Conservation (phyloP, 495 filamentous ascomycete genomes). For the Penicillium longicatenatum region DNA sequence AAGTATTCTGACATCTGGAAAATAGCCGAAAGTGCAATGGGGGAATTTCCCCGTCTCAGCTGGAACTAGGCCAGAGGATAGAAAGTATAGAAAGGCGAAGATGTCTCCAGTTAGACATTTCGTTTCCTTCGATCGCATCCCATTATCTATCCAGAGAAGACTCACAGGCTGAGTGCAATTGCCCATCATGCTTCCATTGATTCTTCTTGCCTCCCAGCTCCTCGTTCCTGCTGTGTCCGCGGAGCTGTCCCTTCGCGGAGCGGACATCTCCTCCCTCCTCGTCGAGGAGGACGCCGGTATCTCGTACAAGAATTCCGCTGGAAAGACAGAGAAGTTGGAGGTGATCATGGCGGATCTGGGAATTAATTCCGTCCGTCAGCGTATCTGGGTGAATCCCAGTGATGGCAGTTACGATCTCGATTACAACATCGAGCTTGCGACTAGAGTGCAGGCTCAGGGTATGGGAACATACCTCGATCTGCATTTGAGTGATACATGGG, state of each 20-base stretch:
- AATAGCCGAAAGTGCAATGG: not conserved
- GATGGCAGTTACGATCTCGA: slow-evolving; percentile 66
- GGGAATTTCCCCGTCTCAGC: not conserved
- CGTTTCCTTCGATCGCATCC: not conserved
- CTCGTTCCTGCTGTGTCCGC: slow-evolving; percentile 30
- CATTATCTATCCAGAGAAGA: not conserved
- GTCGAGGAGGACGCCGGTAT: slow-evolving; percentile 64
- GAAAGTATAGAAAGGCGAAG: not conserved
- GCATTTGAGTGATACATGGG: slow-evolving; percentile 71
- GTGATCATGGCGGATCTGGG: slow-evolving; percentile 63
- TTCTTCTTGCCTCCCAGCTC: slow-evolving; percentile 28
- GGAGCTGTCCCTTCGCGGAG: slow-evolving; percentile 63
- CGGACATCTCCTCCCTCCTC: slow-evolving; percentile 72
- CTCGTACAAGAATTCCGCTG: slow-evolving; percentile 58
- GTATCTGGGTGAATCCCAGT: slow-evolving; percentile 71
- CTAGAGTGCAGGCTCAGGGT: slow-evolving; percentile 63
- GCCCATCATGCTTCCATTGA: slow-evolving; percentile 19
- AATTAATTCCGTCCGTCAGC: slow-evolving; percentile 71
- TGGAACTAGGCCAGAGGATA: no score
- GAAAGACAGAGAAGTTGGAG: slow-evolving; percentile 58
- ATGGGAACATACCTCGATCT: slow-evolving; percentile 68
- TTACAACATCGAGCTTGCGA: slow-evolving; percentile 69
- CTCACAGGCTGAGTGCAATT: not conserved
- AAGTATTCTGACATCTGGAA: not conserved
- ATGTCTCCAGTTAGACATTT: not conserved